These are phyloP conservation scores for Combretum micranthum DNA, from an alignment of 345 rosid species.

Conservation along the genomic window DNA sequence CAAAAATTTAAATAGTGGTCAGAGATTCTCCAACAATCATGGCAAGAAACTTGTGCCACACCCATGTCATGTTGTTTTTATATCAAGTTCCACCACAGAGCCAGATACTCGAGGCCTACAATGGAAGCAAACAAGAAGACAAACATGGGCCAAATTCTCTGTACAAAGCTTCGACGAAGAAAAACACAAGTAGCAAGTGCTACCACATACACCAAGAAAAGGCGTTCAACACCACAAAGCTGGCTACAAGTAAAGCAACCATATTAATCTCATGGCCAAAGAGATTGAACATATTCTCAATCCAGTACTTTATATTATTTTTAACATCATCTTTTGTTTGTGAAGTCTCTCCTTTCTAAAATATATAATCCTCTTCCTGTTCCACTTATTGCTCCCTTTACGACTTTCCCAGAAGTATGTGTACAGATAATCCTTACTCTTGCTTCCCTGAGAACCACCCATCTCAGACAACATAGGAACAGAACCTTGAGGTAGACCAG, in stretches of 20 bases:
- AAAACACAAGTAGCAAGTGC: conserved; percentile 36
- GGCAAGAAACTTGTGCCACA: no score
- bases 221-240: conserved; percentile 39
- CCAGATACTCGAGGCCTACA: conserved; percentile 29
- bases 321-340: conserved; percentile 27
- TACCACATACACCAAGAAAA: conserved; percentile 35
- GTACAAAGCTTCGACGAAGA: conserved; percentile 17
- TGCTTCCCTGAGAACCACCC: conserved; percentile 7
- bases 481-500: conserved; percentile 6
- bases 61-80: background rate
- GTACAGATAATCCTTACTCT: conserved; percentile 17
- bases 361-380: conserved; percentile 21
- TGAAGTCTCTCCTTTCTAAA: conserved; percentile 33
- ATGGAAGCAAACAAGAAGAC: conserved; percentile 28
- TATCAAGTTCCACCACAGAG: conserved; percentile 25
- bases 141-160: conserved; percentile 33
- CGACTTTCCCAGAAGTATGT: conserved; percentile 21
- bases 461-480: conserved; percentile 11
- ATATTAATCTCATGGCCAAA: conserved; percentile 43
- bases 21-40: no score
- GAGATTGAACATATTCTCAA: conserved; percentile 33
- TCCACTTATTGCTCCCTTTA: conserved; percentile 28
- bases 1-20: no score
- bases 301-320: conserved; percentile 24
- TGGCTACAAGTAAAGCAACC: conserved; percentile 38